Conservation (phyloP, 2,329 filamentous ascomycete species). For the Talaromyces rugulosus region DNA sequence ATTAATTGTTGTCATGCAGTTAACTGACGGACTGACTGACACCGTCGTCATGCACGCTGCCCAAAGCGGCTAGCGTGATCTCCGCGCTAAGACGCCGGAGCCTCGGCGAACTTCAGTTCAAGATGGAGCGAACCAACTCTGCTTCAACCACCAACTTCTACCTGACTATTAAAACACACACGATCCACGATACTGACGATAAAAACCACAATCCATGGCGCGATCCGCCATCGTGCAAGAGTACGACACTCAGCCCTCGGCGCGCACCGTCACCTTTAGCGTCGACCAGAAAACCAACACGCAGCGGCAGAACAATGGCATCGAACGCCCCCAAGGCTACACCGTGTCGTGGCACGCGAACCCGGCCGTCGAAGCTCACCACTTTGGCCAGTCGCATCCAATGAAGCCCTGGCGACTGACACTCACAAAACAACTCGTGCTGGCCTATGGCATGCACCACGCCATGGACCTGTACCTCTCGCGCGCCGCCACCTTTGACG, state of each 20-base stretch:
- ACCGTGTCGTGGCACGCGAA: conserved; percentile 95
- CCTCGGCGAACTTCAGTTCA: background rate
- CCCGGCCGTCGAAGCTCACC: conserved; percentile 88
- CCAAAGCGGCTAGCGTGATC: background rate
- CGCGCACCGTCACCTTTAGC: conserved; percentile 40
- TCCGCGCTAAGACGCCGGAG: conserved; percentile 1
- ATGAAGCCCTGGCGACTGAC: conserved; percentile 99
- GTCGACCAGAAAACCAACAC: conserved; percentile 49
- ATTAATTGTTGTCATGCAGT: too few species aligned
- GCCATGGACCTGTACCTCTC: conserved; percentile 94
- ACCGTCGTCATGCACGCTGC: background rate
- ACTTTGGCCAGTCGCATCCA: conserved; percentile 93
- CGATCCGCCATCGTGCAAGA: conserved; percentile 47
- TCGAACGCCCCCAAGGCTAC: conserved; percentile 77
- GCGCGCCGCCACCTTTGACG: conserved; percentile 78
- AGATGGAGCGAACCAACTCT: background rate
- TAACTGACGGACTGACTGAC: too few species aligned
- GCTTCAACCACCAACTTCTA: background rate
- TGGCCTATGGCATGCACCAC: conserved; percentile 91
- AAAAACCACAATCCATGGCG: conserved; percentile 28
- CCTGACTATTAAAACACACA: too few species aligned
- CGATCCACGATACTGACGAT: too few species aligned
- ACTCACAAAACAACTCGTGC: conserved; percentile 88
- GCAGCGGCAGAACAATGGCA: conserved; percentile 59
- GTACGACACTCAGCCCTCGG: conserved; percentile 38